Conservation (phyloP, 2,329 filamentous ascomycete species). For the Ceratocystis lukuohia region DNA sequence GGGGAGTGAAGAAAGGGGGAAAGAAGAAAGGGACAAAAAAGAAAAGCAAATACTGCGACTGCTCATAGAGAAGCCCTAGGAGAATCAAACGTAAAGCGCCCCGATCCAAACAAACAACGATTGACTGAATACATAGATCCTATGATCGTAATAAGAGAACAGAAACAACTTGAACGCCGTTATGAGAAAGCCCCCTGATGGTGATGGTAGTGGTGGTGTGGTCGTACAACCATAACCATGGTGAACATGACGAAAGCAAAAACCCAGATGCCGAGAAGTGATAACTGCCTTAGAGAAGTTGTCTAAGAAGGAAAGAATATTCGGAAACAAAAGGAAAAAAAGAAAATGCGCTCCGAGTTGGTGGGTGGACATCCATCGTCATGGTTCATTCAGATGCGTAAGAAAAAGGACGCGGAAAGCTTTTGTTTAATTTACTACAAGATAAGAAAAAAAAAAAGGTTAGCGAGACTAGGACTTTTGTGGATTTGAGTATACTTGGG, state of each 20-base stretch:
- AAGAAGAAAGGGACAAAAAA: conserved; percentile 6
- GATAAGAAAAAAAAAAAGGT: not conserved
- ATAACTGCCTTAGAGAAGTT: conserved; percentile 4
- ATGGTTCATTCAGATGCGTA: conserved; percentile 19
- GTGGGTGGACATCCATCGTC: conserved; percentile 17
- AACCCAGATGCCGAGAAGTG: conserved; percentile 15
- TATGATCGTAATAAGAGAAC: conserved; percentile 18
- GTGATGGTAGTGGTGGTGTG: not conserved
- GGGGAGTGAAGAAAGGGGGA: not conserved
- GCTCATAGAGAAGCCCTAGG: conserved; percentile 15
- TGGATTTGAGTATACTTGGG: not conserved
- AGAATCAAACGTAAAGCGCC: conserved; percentile 16
- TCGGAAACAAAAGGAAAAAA: conserved; percentile 10
- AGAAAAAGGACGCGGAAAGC: conserved; percentile 18
- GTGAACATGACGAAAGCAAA: conserved; percentile 20
- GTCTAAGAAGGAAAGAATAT: conserved; percentile 13
- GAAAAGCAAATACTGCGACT: conserved; percentile 17
- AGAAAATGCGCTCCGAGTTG: conserved; percentile 11
- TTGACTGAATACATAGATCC: conserved; percentile 19
- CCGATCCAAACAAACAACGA: conserved; percentile 15
- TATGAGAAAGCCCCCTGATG: conserved; percentile 13
- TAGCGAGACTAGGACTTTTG: conserved; percentile 3
- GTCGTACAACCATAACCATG: conserved; percentile 19
- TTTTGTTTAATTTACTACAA: conserved; percentile 18
- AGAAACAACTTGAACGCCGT: conserved; percentile 19